Evolutionary conservation across 148 eudicot genomes (phyloP), one percentile per base, ranked within the genome.

Genomic region (Cornus florida): DNA sequence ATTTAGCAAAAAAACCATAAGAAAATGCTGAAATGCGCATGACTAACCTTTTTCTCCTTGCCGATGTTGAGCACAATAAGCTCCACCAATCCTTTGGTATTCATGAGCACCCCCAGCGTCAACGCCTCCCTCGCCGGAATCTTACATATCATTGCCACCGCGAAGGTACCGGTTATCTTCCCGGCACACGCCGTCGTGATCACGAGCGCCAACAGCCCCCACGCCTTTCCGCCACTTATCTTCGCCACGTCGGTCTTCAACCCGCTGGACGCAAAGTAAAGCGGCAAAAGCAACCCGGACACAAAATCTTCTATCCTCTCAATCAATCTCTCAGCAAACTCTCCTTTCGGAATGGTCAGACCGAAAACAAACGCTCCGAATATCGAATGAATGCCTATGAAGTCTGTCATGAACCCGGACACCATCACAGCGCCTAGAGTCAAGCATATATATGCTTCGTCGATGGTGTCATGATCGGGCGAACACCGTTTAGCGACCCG

Each of bases 31-130:
- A 57, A 57, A 67, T 56, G 32, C 20, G 68, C 17, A 46, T 56
- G 19, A 62, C 73, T 60, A 59, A 86, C 92, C 92, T 83, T 83
- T 74, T 82, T 86, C 70, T 89, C 92, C 50, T 78, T 84, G 22
- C 91, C 91, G 73, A 88, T 88, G 67, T 86, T 84, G 70, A 88
- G 91, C 16, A 88, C 91, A 69, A 88, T 88, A 75, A 88, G 89
- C 83, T 88, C 91, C 10, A 88, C 91, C 66, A 88, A 76, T 0
- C 91, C 91, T 69, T 88, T 88, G n/a, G 87, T 88, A 17, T 89
- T 89, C 92, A 89, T 89, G 80, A 89, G 79, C 7, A 89, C 70
- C 10, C 92, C 92, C 1, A 89, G 71, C 6, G 87, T 77, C 6
- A 89, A 24, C 3, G 92, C 78, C 79, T 89, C 92, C 64, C 78